Evolutionary conservation across 305 asterid species (phyloP), one percentile per base, ranked within the genome.

Genomic region (Solanum hybrid): DNA sequence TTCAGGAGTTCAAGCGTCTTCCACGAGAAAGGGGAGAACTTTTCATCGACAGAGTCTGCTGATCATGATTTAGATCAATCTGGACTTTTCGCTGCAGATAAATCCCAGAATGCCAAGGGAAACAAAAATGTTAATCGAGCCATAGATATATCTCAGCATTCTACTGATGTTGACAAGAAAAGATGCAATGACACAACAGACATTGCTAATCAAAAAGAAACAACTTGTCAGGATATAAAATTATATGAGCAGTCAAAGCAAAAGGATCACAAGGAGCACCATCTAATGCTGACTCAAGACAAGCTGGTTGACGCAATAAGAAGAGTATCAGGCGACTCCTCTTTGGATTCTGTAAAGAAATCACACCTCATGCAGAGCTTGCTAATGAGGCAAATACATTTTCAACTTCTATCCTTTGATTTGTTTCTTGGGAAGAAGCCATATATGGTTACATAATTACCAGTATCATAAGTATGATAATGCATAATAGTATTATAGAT

Each of bases 291-390:
- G 86, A 93, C 90, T 85, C 98, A 96, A 93, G 95, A 95, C 89
- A 95, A 95, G 91, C 94, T 97, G 88, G 97, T 94, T 93, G 94
- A 93, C 89, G 91, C 95, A 78, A 93, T 96, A 91, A 93, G 94
- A 94, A 94, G 96, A 94, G 95, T 97, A 73, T 95, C 98, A 39
- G 92, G 96, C 89, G 98, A 97, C 91, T 89, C 95, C 41, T 92
- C 92, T 91, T 91, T 97, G 92, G 98, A 94, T 91, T 82, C 92
- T 89, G 92, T 90, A 86, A 91, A 93, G 91, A 96, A 97, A 91
- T 92, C 98, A n/a, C 90, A 91, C 87, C 89, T 97, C 76, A 93
- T 95, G 78, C 98, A 96, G 94, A 94, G 94, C 95, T 90, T 97
- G 91, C 91, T 94, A 86, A 94, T 92, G 96, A 97, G 99, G 98